A percentile compares a stretch with the other conserved stretches of the same genome.
Evolutionary conservation across 139 green algal genomes (phyloP).

Genomic region (Ulvella scutata): DNA sequence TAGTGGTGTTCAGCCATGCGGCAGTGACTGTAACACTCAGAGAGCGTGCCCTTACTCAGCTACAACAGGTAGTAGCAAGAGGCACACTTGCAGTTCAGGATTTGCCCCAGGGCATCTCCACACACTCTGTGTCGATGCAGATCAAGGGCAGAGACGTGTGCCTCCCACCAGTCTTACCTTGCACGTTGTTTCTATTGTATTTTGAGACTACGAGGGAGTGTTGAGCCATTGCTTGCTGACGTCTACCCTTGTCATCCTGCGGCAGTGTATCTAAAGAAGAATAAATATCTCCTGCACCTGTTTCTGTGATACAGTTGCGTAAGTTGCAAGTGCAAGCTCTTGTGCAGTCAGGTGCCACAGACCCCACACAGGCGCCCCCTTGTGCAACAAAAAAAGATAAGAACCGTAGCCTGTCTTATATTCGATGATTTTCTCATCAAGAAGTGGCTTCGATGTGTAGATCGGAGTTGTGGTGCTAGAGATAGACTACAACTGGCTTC

Average conservation of each 20-base stretch:
- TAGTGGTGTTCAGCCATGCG: background rate
- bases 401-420: too few relatives aligned
- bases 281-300: background rate
- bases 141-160: background rate
- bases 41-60: background rate
- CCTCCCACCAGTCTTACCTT: background rate
- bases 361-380: too few relatives aligned
- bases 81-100: background rate
- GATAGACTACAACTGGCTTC: slow-evolving; percentile 12
- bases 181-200: slow-evolving; percentile 1
- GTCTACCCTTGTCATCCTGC: background rate
- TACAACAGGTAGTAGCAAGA: background rate
- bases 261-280: background rate
- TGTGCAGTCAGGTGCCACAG: too few relatives aligned
- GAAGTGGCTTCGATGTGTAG: background rate
- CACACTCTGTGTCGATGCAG: background rate
- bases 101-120: background rate
- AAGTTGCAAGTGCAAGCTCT: too few relatives aligned
- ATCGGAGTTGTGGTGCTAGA: slow-evolving; percentile 8
- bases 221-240: background rate
- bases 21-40: background rate
- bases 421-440: too few relatives aligned
- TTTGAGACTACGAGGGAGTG: slow-evolving; percentile 2
- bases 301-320: background rate
- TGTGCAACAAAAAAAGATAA: too few relatives aligned